These are phyloP conservation scores for Phytopythium cucurbitacearum DNA, from an alignment of 352 stramenopile species.

Conservation along the genomic window DNA sequence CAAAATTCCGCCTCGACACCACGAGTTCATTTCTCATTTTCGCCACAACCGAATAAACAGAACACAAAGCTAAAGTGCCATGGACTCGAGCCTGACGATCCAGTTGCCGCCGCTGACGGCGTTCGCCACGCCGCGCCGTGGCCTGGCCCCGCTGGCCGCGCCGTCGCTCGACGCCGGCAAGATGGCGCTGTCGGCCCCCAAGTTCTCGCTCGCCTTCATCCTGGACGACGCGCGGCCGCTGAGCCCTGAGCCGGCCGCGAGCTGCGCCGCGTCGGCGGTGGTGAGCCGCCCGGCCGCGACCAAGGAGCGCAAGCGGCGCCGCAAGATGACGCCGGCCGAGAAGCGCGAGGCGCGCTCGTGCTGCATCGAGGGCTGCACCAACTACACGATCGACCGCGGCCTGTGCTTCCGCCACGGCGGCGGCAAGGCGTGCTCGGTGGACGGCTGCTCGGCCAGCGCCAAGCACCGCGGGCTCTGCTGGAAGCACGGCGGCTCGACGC, in stretches of 20 bases:
- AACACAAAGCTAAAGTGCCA: neutral
- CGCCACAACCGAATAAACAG: neutral
- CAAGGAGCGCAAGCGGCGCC: constrained; percentile 8
- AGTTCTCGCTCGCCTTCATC: constrained; percentile 18
- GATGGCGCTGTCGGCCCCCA: constrained; percentile 9
- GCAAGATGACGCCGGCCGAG: neutral
- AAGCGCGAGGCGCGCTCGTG: constrained; percentile 53
- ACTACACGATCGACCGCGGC: constrained; percentile 72
- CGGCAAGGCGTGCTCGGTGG: constrained; percentile 61
- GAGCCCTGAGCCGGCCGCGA: constrained; percentile 2
- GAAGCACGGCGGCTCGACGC: constrained; percentile 73
- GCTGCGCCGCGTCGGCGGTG: neutral
- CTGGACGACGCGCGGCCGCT: constrained; percentile 15
- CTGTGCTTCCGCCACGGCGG: constrained; percentile 75
- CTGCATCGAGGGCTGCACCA: constrained; percentile 70
- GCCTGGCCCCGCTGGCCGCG: constrained; percentile 1
- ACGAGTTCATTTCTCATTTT: too few relatives aligned
- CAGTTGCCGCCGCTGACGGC: constrained; percentile 7
- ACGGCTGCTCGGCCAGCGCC: constrained; percentile 61
- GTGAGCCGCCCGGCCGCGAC: constrained; percentile 2
- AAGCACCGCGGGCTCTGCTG: constrained; percentile 76
- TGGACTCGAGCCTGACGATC: neutral
- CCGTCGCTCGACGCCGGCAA: constrained; percentile 8
- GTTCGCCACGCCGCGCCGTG: constrained; percentile 7
- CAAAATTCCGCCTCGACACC: too few relatives aligned